These are phyloP conservation scores for Collybiopsis confluens DNA, from an alignment of 768 basidiomycete genomes.

Conservation along the genomic window DNA sequence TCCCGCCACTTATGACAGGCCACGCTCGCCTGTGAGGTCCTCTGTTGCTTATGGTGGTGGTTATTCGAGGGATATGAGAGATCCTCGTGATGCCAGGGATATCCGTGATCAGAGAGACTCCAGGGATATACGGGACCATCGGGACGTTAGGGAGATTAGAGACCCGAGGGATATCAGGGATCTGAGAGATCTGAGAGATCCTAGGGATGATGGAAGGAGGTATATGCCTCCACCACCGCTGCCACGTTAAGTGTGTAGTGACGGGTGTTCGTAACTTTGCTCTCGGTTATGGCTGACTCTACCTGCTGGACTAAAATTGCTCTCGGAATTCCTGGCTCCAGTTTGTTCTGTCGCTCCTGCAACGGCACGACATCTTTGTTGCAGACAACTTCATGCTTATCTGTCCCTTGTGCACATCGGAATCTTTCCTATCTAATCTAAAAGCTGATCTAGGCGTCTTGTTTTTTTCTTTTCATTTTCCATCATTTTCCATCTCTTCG, in stretches of 20 bases:
- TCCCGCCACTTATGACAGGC: neutral
- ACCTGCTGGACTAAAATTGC: too few species aligned
- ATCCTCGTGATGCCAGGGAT: neutral
- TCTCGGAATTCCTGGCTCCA: too few species aligned
- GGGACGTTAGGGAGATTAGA: neutral
- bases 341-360: too few species aligned
- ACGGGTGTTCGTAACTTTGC: too few species aligned
- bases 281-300: too few species aligned
- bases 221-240: conserved; percentile 4
- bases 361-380: neutral
- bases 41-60: neutral
- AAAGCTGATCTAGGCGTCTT: too few species aligned
- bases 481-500: too few species aligned
- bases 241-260: neutral
- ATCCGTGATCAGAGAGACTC: neutral
- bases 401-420: too few species aligned
- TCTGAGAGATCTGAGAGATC: neutral
- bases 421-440: too few species aligned
- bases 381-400: neutral
- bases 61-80: neutral
- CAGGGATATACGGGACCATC: neutral
- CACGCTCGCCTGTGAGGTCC: neutral
- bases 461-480: too few species aligned
- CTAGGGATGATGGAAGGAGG: neutral
- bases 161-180: neutral